Base-by-base conservation (phyloP, 2,329 filamentous ascomycete genomes). In the Graphilbum ipis-grandicollis region DNA sequence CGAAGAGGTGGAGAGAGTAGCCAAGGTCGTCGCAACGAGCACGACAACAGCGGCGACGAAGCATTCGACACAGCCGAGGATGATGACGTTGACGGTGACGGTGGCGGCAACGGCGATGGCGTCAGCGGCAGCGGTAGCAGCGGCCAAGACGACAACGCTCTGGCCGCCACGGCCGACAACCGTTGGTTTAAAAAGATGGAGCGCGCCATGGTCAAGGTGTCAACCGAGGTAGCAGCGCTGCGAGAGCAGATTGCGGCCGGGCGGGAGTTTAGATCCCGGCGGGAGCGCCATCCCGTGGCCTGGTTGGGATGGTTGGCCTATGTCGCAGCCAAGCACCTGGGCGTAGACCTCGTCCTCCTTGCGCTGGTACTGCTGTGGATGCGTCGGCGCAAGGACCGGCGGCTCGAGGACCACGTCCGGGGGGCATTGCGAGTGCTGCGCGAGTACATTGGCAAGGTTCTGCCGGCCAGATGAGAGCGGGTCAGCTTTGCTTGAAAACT, bases 151-250 rank as follows among this genome's bases (percentile, higher is more conserved):
- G 21, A 23, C 10, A 10, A 23, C 21, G 30, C 13, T 33, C 29
- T 9, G 34, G 17, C n/a, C 26, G 33, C 26, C 13, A 25, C 33
- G 14, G 30, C 38, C 21, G n/a, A n/a, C n/a, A 17, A 38, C 42
- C 75, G 72, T 49, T 93, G 85, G 83, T 76, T 80, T 36, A 75
- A 71, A 41, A 76, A 80, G 47, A 78, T 96, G 43, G 88, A 96
- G 58, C 71, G 76, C 31, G 82, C 84, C 18, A 66, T 96, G 39
- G 82, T 88, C 39, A 82, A 85, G 47, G 75, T 96, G 59, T 93
- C 86, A 5, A 80, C 85, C 14, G 90, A 98, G 57, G 74, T 98
- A 23, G 86, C 90, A 1, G 90, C 90, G 1, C 58, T 96, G 43
- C 71, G 90, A 26, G 90, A 98, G 56, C 86, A 96, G 52, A 79